Conservation (phyloP, 805 yeast species). For the Ogataea pilisensis region DNA sequence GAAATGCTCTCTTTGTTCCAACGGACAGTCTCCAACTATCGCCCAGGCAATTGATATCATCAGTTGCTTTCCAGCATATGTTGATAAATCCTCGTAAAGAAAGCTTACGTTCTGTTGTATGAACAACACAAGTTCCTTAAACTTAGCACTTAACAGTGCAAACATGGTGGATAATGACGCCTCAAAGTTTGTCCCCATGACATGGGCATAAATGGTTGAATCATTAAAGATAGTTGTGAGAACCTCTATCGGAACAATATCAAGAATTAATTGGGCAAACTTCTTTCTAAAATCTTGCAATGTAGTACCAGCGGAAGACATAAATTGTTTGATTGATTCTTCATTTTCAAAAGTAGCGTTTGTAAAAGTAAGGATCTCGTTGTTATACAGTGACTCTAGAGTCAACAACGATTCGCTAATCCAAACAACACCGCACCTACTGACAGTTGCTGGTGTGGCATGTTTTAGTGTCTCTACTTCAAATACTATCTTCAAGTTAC, state of each 20-base stretch:
- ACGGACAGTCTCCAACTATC: slow-evolving; percentile 52
- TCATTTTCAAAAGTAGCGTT: slow-evolving; percentile 7
- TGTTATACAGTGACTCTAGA: slow-evolving; percentile 7
- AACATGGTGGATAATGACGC: slow-evolving; percentile 38
- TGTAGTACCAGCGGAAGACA: slow-evolving; percentile 1
- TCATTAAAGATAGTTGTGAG: slow-evolving; percentile 22
- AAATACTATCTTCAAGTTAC: slow-evolving; percentile 61
- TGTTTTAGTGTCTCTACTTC: slow-evolving; percentile 64
- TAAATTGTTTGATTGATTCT: slow-evolving; percentile 5
- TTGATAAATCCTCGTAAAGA: slow-evolving; percentile 24
- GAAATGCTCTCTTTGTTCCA: slow-evolving; percentile 37
- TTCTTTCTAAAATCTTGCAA: slow-evolving; percentile 4
- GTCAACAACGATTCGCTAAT: slow-evolving; percentile 36
- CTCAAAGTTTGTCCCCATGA: slow-evolving; percentile 44
- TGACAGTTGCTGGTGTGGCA: slow-evolving; percentile 88
- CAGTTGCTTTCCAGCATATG: slow-evolving; percentile 32
- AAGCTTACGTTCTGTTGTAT: slow-evolving; percentile 21
- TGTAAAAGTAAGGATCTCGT: slow-evolving; percentile 13
- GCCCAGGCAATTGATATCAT: slow-evolving; percentile 54
- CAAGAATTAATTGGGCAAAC: slow-evolving; percentile 3
- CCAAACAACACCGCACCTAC: slow-evolving; percentile 89
- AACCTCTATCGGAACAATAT: slow-evolving; percentile 8
- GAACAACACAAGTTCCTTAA: slow-evolving; percentile 25
- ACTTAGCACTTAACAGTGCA: slow-evolving; percentile 36
- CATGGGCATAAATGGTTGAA: slow-evolving; percentile 37